A percentile compares a stretch with the other conserved stretches of the same genome.
phyloP scores from a whole-genome alignment of 352 stramenopile genomes.

The Pythium coloratum region DNA sequence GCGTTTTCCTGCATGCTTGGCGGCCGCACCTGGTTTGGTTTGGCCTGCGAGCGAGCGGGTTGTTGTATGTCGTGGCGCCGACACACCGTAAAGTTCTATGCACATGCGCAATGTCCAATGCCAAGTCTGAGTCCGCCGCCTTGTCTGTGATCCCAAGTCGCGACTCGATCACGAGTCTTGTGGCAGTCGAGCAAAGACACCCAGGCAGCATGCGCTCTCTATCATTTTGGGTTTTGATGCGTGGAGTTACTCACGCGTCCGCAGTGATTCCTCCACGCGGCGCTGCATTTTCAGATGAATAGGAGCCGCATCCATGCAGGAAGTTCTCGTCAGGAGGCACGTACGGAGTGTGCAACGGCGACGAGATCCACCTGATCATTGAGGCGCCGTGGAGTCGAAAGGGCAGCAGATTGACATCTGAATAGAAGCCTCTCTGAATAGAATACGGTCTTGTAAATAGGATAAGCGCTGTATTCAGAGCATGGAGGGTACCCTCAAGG shows the following conservation, averaged over 20 bases:
- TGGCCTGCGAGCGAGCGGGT: not conserved
- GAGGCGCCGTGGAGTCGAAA: conserved; percentile 4
- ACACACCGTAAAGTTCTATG: not conserved
- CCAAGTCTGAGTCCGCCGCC: no score
- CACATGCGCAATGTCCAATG: not conserved
- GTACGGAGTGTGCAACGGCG: not conserved
- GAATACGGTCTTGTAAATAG: not conserved
- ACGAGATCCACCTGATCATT: conserved; percentile 1
- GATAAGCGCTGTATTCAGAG: not conserved
- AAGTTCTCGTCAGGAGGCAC: not conserved
- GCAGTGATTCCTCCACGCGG: not conserved
- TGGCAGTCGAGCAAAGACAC: not conserved
- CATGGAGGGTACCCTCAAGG: not conserved
- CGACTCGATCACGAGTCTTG: not conserved
- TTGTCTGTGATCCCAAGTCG: not conserved
- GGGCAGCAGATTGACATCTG: not conserved
- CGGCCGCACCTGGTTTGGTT: not conserved
- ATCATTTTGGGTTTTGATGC: not conserved
- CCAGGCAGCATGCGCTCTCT: not conserved
- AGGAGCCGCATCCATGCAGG: not conserved
- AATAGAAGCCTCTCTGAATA: not conserved
- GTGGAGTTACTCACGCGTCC: not conserved
- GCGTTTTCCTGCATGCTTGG: conserved; percentile 2
- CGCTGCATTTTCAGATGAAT: not conserved
- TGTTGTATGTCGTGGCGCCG: conserved; percentile 4